phyloP scores from a whole-genome alignment of 2,329 filamentous ascomycete genomes.

The Botrytis fragariae region DNA sequence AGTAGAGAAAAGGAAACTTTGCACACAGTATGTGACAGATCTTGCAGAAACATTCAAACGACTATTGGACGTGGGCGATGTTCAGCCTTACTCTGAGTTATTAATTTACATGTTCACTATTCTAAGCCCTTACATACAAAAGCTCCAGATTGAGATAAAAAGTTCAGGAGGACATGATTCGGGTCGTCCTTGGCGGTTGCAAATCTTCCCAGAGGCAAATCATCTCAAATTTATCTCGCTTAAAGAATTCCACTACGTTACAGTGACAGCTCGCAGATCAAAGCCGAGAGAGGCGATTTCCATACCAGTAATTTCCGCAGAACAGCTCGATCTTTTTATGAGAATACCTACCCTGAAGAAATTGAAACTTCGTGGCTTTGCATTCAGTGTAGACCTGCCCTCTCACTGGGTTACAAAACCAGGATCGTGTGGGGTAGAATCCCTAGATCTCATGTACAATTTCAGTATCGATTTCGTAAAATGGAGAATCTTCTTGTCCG shows the following conservation, averaged over 20 bases:
- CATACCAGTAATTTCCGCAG: fast-evolving
- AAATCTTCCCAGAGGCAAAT: neutral
- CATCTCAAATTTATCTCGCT: neutral
- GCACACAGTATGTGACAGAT: neutral
- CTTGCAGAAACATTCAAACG: neutral
- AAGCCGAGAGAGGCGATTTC: too few relatives aligned
- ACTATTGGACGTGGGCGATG: neutral
- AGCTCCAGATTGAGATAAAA: neutral
- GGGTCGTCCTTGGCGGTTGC: neutral
- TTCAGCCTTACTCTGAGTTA: neutral
- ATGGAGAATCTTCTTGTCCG: neutral
- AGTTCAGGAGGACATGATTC: fast-evolving
- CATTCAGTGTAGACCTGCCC: neutral
- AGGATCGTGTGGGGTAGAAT: neutral
- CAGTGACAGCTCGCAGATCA: too few relatives aligned
- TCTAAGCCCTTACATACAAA: neutral
- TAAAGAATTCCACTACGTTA: neutral
- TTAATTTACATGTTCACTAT: neutral
- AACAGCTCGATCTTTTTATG: neutral
- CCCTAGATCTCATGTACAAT: neutral
- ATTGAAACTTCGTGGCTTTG: neutral
- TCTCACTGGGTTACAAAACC: fast-evolving
- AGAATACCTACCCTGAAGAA: neutral
- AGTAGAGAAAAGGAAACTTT: neutral
- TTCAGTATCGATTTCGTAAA: fast-evolving